Evolutionary conservation across 2,329 filamentous ascomycete genomes (phyloP).

Genomic region (Xylariales sp.): DNA sequence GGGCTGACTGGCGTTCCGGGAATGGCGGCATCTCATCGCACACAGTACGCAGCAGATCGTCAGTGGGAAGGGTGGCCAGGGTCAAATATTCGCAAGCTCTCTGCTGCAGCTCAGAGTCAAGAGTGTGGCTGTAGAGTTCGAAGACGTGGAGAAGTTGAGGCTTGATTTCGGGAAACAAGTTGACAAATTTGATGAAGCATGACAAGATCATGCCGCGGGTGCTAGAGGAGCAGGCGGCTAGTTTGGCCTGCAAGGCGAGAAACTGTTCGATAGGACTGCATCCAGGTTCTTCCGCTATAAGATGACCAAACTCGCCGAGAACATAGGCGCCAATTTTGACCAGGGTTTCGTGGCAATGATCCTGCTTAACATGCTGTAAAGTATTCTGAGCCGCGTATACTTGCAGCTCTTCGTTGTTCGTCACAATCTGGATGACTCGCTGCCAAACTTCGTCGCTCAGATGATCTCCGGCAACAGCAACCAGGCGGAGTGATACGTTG

Average conservation of each 20-base stretch:
- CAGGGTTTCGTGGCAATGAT: conserved; percentile 92
- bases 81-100: conserved; percentile 92
- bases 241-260: conserved; percentile 84
- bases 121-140: conserved; percentile 84
- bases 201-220: conserved; percentile 93
- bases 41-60: conserved; percentile 87
- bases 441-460: conserved; percentile 99
- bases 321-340: conserved; percentile 98
- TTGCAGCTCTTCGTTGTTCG: conserved; percentile 97
- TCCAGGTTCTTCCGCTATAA: conserved; percentile 86
- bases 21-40: conserved; percentile 99
- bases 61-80: conserved; percentile 78
- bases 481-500: conserved; percentile 88
- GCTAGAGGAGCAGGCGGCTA: conserved; percentile 80
- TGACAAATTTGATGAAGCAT: conserved; percentile 96
- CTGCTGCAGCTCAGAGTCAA: conserved; percentile 94
- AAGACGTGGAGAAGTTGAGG: conserved; percentile 90
- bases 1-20: conserved; percentile 86
- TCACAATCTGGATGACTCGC: conserved; percentile 96
- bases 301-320: conserved; percentile 91
- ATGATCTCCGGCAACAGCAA: conserved; percentile 95
- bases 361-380: conserved; percentile 84
- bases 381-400: conserved; percentile 94
- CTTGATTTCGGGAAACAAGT: conserved; percentile 97
- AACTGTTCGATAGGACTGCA: conserved; percentile 98